Conservation (phyloP, 2,329 filamentous ascomycete species). For the Helicocarpus griseus region DNA sequence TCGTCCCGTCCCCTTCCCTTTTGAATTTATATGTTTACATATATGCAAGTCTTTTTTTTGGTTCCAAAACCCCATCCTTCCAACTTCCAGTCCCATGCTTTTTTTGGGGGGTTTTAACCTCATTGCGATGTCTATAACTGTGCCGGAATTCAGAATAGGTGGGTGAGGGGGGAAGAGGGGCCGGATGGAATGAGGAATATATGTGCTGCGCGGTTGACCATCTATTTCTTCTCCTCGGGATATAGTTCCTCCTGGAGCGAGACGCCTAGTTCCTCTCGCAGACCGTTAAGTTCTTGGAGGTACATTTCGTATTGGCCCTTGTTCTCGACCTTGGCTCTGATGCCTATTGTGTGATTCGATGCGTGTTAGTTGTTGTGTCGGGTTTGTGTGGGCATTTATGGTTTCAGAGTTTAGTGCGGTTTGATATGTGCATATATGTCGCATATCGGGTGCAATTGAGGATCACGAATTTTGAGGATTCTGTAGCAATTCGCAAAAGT, state of each 20-base stretch:
- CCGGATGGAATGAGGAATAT: not conserved
- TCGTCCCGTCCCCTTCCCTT: not conserved
- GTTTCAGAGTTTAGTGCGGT: too few species aligned
- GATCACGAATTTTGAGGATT: too few species aligned
- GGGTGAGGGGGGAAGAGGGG: not conserved
- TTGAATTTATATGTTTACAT: not conserved
- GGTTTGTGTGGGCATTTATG: not conserved
- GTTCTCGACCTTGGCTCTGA: slow-evolving; percentile 99
- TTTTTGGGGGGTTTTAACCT: too few species aligned
- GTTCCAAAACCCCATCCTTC: not conserved
- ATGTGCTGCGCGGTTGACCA: too few species aligned
- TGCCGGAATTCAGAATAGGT: too few species aligned
- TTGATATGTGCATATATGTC: too few species aligned
- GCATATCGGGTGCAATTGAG: too few species aligned
- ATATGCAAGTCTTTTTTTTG: not conserved
- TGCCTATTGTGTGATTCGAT: slow-evolving; percentile 47
- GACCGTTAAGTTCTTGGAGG: slow-evolving; percentile 80
- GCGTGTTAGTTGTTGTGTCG: not conserved
- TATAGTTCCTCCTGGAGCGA: slow-evolving; percentile 87
- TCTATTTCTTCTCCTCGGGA: slow-evolving; percentile 45
- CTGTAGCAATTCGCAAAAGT: too few species aligned
- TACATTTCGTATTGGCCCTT: slow-evolving; percentile 93
- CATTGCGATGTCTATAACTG: not conserved
- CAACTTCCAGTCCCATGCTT: not conserved
- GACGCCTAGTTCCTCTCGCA: slow-evolving; percentile 89